Conservation (phyloP, 2,329 filamentous ascomycete genomes). For the Clonostachys rosea region DNA sequence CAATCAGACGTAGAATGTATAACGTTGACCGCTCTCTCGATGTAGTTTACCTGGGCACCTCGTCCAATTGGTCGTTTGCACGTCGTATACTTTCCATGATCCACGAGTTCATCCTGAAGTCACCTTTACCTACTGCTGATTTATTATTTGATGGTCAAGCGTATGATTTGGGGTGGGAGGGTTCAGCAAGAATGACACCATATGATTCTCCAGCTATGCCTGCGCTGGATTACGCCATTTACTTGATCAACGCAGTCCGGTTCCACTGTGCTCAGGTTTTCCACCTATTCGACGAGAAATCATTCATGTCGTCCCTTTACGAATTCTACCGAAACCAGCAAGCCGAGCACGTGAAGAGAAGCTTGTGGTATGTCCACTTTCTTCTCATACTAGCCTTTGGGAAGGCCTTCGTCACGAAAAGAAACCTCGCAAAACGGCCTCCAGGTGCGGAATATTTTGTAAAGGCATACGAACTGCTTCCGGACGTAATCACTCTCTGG, state of each 20-base stretch:
- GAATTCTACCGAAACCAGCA: conserved; percentile 14
- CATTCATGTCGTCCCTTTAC: conserved; percentile 33
- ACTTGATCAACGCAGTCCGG: conserved; percentile 50
- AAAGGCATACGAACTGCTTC: not conserved
- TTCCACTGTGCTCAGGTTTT: conserved; percentile 50
- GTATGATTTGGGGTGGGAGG: conserved; percentile 47
- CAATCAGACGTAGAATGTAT: conserved; percentile 42
- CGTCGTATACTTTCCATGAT: conserved; percentile 40
- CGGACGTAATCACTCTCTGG: conserved; percentile 20
- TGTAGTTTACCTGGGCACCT: conserved; percentile 48
- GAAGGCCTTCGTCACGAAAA: conserved; percentile 15
- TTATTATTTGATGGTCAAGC: conserved; percentile 44
- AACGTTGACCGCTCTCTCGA: conserved; percentile 45
- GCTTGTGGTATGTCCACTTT: not conserved
- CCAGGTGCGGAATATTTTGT: not conserved
- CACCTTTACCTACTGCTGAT: conserved; percentile 31
- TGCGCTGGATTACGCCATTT: conserved; percentile 45
- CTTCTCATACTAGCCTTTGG: not conserved
- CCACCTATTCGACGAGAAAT: conserved; percentile 47
- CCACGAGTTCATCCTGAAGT: conserved; percentile 37
- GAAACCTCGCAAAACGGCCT: conserved; percentile 15
- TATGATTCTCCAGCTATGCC: conserved; percentile 24
- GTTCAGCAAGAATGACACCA: conserved; percentile 38
- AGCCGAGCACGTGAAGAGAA: not conserved
- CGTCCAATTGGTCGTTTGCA: conserved; percentile 52